Evolutionary conservation across 75 land plant genomes (phyloP), one percentile per base, ranked within the genome.

Genomic region (Sequoia sempervirens): DNA sequence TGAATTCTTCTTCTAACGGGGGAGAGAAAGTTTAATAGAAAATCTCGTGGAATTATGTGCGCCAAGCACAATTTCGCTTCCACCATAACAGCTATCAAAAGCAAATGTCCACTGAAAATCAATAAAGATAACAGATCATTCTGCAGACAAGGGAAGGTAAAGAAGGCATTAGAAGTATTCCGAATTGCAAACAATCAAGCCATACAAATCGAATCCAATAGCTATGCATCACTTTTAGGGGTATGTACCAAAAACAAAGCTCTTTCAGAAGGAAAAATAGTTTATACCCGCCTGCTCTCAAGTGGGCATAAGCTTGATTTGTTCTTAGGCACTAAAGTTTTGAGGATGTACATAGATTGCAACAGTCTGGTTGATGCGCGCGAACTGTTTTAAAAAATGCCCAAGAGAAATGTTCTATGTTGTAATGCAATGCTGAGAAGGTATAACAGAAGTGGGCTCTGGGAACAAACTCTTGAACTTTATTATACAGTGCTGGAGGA

Each of bases 361-460:
- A 41, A 74, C 47, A 69, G 86, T 47, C 3, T 85, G 46, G 56
- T 41, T 26, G 83, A 87, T 87, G 88, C 88, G 17, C 83, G 56
- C 34, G 20, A 52, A 85, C 75, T 87, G 68, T 87, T 87, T 85
- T 83, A 73, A 36, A 81, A 66, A 47, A 52, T 85, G 79, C 73
- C 53, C 7, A 70, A 38, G 80, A 68, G 50, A 45, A 82, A 85
- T 75, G 37, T 81, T 8, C 13, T 85, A 32, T 53, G 68, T 28
- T 87, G 88, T 69, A 87, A 84, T 85, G 83, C 80, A 47, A 84
- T 87, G 82, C 68, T 87, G 36, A 46, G 56, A 56, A 86, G 69
- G 11, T 87, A 87, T 69, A 52, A 23, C 30, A 30, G 46, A 17
- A 53, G 50, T 30, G 76, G 83, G 11, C 4, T 50, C 17, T 52